Conservation (phyloP, 306 rosid genomes). For the Astragalus membranaceus region DNA sequence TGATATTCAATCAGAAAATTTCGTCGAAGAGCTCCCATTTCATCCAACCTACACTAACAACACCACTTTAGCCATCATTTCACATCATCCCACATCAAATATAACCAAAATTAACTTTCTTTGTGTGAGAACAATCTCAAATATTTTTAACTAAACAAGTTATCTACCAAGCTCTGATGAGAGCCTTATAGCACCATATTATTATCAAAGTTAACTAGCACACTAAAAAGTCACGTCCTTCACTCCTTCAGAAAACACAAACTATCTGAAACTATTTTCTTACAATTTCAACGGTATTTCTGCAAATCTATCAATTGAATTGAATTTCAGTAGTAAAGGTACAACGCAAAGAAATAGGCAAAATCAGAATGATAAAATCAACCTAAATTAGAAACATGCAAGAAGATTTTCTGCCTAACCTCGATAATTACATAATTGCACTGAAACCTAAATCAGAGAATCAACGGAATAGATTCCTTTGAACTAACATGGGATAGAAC, state of each 20-base stretch:
- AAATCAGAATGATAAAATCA: neutral
- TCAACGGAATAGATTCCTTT: neutral
- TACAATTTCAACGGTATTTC: neutral
- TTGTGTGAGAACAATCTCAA: neutral
- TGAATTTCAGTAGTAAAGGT: neutral
- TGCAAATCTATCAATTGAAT: neutral
- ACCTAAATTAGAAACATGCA: neutral
- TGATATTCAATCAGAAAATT: constrained; percentile 39
- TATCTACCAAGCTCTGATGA: neutral
- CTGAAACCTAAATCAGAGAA: neutral
- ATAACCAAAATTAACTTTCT: neutral
- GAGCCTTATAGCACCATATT: neutral
- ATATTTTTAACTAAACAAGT: neutral
- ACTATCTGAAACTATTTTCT: neutral
- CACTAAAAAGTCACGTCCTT: neutral
- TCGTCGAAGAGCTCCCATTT: constrained; percentile 73
- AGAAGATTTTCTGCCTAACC: neutral
- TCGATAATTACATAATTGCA: neutral
- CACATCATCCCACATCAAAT: neutral
- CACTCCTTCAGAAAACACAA: no score
- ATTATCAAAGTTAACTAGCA: neutral
- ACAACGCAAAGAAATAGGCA: neutral
- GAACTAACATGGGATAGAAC: neutral
- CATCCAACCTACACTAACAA: constrained; percentile 54
- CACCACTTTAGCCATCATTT: neutral